A percentile compares a stretch with the other conserved stretches of the same genome.
These are phyloP conservation scores for Rhodamnia argentea DNA, from an alignment of 345 rosid genomes.

Conservation along the genomic window DNA sequence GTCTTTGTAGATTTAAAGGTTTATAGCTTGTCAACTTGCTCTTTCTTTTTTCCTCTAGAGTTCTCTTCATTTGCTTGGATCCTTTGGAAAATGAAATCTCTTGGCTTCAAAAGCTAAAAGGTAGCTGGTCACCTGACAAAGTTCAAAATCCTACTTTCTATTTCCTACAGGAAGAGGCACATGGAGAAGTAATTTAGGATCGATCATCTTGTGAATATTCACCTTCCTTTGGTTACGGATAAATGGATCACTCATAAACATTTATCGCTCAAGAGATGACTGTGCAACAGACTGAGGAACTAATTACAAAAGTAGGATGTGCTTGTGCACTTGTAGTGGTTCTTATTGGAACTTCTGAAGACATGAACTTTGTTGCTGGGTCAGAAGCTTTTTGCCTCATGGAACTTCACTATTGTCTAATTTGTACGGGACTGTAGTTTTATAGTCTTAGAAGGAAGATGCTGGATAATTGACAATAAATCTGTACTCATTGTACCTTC, in stretches of 20 bases:
- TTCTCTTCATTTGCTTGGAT: neutral
- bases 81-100: neutral
- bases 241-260: neutral
- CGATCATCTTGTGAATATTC: neutral
- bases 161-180: neutral
- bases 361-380: neutral
- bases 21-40: neutral
- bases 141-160: neutral
- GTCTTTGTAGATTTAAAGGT: neutral
- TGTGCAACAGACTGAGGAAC: neutral
- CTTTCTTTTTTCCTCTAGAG: neutral
- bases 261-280: neutral
- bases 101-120: neutral
- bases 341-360: neutral
- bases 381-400: neutral
- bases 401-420: neutral
- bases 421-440: neutral
- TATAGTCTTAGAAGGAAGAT: neutral
- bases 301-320: neutral
- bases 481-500: neutral
- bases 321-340: neutral
- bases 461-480: neutral
- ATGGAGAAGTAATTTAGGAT: neutral
- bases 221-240: neutral
- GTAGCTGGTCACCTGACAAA: neutral